A percentile compares a stretch with the other conserved stretches of the same genome.
Conservation (phyloP, 345 rosid species). For the Lepidium sativum region DNA sequence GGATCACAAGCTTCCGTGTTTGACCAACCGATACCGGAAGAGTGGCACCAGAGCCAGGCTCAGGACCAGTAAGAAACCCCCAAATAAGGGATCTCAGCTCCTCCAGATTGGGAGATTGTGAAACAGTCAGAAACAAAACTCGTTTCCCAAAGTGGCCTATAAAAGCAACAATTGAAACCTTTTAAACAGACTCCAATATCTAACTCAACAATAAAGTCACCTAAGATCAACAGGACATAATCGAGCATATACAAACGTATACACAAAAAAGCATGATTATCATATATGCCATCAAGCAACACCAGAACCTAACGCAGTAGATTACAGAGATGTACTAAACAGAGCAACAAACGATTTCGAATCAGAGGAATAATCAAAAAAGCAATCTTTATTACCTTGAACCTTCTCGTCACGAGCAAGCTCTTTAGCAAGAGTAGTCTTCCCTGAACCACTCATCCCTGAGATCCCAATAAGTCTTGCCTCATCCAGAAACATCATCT, state of each 20-base stretch:
- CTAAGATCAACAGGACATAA: background rate
- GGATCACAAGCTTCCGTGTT: slow-evolving; percentile 40
- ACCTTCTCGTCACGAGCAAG: slow-evolving; percentile 50
- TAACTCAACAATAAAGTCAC: background rate
- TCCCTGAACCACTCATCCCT: slow-evolving; percentile 54
- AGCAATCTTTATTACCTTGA: slow-evolving; percentile 31
- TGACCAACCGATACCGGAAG: slow-evolving; percentile 30
- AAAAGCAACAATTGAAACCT: background rate
- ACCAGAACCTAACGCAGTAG: background rate
- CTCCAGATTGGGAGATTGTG: slow-evolving; percentile 75
- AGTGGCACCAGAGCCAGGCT: slow-evolving; percentile 17
- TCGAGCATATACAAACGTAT: background rate
- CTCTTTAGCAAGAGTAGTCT: slow-evolving; percentile 58
- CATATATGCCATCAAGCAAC: background rate
- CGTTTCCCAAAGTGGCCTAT: slow-evolving; percentile 43
- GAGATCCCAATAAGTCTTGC: slow-evolving; percentile 47
- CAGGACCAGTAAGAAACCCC: slow-evolving; percentile 36
- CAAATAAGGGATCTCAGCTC: slow-evolving; percentile 34
- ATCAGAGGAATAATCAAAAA: background rate
- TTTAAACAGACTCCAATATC: background rate
- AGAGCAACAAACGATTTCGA: background rate
- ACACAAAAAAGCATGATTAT: background rate
- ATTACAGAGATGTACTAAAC: background rate
- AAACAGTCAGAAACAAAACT: slow-evolving; percentile 60
- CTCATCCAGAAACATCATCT: slow-evolving; percentile 42